Conservation (phyloP, 2,329 filamentous ascomycete species). For the Cryphonectria japonica region DNA sequence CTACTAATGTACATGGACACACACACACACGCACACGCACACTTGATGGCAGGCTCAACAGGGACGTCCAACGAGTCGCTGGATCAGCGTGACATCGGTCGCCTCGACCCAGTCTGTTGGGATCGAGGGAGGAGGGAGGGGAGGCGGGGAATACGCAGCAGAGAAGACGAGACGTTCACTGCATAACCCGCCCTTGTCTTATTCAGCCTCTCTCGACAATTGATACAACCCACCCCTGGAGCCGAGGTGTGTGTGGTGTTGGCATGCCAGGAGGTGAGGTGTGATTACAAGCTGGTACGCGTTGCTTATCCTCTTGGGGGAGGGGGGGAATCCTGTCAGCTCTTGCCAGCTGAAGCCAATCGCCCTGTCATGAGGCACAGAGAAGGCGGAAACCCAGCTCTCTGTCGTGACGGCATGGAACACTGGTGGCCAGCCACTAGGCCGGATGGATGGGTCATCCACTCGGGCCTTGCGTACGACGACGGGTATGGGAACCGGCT, state of each 20-base stretch:
- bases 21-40: too few species aligned
- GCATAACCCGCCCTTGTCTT: background rate
- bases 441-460: background rate
- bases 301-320: background rate
- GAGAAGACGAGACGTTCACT: background rate
- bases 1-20: background rate
- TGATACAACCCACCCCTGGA: background rate
- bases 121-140: background rate
- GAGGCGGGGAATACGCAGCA: background rate
- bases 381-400: background rate
- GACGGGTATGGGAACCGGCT: background rate
- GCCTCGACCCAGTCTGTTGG: conserved; percentile 5
- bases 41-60: too few species aligned
- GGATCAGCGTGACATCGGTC: conserved; percentile 5
- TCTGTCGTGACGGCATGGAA: background rate
- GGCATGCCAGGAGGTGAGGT: background rate
- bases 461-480: background rate
- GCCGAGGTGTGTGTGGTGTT: background rate
- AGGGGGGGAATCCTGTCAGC: background rate
- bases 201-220: background rate
- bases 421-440: background rate
- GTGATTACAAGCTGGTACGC: background rate
- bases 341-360: background rate
- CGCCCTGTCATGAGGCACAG: background rate
- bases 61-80: background rate